Base-by-base conservation (phyloP, 768 basidiomycete species). In the Termitomyces sp. region DNA sequence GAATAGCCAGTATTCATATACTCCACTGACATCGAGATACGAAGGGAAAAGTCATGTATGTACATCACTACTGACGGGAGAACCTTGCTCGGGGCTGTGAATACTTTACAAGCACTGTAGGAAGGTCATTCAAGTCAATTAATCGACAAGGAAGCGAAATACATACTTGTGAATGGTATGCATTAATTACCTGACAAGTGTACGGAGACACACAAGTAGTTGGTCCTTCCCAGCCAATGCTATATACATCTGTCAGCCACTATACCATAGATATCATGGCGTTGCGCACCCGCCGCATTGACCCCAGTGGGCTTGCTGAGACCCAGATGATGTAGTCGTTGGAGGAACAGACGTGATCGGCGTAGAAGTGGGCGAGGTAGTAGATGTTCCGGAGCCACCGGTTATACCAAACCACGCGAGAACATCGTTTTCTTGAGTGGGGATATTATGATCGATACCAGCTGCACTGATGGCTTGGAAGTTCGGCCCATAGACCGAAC, bases 391-490 rank as follows among this genome's bases (percentile, higher is more conserved):
- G 3, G 40, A 3, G 40, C 40, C 10, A 41, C 40, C 72, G 33
- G 70, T 74, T 56, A 82, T 70, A 35, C 79, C 79, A 59, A 82
- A 79, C 75, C 75, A 83, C 33, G 67, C 65, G 50, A 82, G 69
- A 45, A 76, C 78, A 51, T 79, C 74, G 49, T 70, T 71, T 55
- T 72, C 79, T 57, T 79, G 79, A 14, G 75, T 71, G 9, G 78
- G 80, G n/a, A 82, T 76, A 52, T 79, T 79, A 67, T 84, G 82
- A 47, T 76, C 77, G 22, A 81, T 76, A 18, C 74, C 74, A 52
- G 70, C 66, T 7, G 78, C 81, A 55, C 72, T 71, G 60, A 80
- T 79, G n/a, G 75, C 80, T 61, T 79, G 76, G 64, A 82, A 72
- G 57, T 74, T 70, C 45, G 78, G 71, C 11, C 82, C 82, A 63